Evolutionary conservation across 75 land plant genomes (phyloP).

Genomic region (Cunninghamia lanceolata): DNA sequence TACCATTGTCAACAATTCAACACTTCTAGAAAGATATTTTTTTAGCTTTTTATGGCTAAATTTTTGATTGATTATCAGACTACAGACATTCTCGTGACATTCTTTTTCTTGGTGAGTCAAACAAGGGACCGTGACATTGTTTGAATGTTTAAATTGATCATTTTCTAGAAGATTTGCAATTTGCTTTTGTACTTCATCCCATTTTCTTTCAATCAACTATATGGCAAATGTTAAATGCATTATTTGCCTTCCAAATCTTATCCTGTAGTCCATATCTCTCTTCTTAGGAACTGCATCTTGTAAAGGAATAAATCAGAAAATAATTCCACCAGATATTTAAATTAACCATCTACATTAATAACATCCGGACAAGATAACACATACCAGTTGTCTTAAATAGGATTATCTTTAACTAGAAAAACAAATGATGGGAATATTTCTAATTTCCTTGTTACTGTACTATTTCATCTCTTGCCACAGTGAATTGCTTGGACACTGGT

Average conservation of each 20-base stretch:
- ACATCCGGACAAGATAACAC: not conserved
- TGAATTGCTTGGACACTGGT: not conserved
- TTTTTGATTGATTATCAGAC: not conserved
- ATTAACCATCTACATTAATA: not conserved
- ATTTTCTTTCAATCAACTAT: not conserved
- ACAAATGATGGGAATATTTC: not conserved
- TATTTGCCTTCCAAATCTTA: not conserved
- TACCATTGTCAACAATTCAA: not conserved
- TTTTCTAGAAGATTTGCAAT: not conserved
- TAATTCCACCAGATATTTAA: not conserved
- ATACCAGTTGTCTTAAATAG: not conserved
- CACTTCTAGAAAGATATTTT: not conserved
- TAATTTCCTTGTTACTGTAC: not conserved
- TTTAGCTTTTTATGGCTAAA: not conserved
- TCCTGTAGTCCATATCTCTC: not conserved
- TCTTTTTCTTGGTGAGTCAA: not conserved
- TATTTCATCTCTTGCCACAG: not conserved
- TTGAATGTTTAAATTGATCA: not conserved
- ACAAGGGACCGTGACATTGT: not conserved
- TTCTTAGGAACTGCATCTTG: not conserved
- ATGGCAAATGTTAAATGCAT: not conserved
- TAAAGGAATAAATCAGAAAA: not conserved
- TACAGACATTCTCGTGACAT: not conserved
- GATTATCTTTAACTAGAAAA: no score
- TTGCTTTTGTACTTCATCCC: not conserved